Evolutionary conservation across 768 basidiomycete genomes (phyloP).

Genomic region (Grammothele lineata): DNA sequence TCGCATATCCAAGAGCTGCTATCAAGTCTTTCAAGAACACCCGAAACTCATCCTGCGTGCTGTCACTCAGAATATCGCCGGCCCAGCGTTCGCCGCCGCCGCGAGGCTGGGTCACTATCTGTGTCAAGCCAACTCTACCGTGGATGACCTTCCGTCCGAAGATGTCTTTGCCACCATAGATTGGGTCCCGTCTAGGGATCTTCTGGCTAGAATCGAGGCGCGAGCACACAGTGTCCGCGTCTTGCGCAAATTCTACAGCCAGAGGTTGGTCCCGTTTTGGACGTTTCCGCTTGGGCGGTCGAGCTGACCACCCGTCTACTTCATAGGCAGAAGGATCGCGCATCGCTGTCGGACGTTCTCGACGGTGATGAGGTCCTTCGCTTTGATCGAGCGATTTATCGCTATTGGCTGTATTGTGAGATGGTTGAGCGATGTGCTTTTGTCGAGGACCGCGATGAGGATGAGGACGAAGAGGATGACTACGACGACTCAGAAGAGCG

Average conservation of each 20-base stretch:
- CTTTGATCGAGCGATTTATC: slow-evolving; percentile 28
- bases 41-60: slow-evolving; percentile 19
- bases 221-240: slow-evolving; percentile 22
- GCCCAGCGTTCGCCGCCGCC: slow-evolving; percentile 21
- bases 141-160: slow-evolving; percentile 7
- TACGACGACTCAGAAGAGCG: slow-evolving; percentile 3
- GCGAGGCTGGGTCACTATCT: slow-evolving; percentile 9
- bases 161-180: slow-evolving; percentile 11
- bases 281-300: neutral
- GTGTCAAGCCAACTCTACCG: slow-evolving; percentile 5
- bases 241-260: slow-evolving; percentile 38
- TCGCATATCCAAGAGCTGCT: slow-evolving; percentile 15
- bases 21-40: slow-evolving; percentile 20
- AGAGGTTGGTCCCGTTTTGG: slow-evolving; percentile 25
- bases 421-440: no score
- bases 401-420: slow-evolving; percentile 27
- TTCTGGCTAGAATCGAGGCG: slow-evolving; percentile 19
- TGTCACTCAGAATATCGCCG: slow-evolving; percentile 20
- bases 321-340: slow-evolving; percentile 34
- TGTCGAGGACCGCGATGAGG: slow-evolving; percentile 5
- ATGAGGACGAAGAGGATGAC: slow-evolving; percentile 8
- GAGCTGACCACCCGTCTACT: no score
- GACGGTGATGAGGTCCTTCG: slow-evolving; percentile 27
- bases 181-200: slow-evolving; percentile 14
- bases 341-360: slow-evolving; percentile 27